Base-by-base conservation (phyloP, 176 grass and related monocot species). In the Guadua angustifolia region DNA sequence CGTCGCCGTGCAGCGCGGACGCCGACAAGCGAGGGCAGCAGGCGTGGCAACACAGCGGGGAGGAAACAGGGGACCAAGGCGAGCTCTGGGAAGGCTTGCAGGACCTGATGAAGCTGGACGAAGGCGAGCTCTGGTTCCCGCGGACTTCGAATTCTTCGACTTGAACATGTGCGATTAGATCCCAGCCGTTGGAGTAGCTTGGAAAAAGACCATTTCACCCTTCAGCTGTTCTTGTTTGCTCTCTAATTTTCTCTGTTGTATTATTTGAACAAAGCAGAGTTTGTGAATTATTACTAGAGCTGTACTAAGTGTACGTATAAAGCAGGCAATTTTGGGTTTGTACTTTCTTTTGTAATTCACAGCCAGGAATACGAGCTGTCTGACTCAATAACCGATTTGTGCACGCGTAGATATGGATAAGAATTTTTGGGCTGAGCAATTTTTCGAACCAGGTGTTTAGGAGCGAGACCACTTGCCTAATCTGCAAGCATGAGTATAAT, bases 21-120 rank as follows among this genome's bases (percentile, higher is more conserved):
- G 35, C 42, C 8, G 73, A 65, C 1, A 46, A 55, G 7, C 69
- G 17, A 6, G 60, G 21, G 4, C 71, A 56, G 52, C 78, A 66
- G 18, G 12, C 4, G 40, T 74, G 77, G 64, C 40, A 49, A 18
- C 71, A 16, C 2, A 16, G 6, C 8, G 39, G 59, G 33, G 59
- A 78, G 19, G 82, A 92, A 64, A 36, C 77, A 66, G 79, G 74
- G 79, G 75, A 78, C 16, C 74, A 66, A n/a, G n/a, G n/a, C n/a
- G n/a, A n/a, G 74, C 73, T 97, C 36, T 97, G 94, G 94, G 94
- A 94, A 5, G 94, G 87, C 1, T 58, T 97, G 52, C 94, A 94
- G 12, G 94, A 97, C 61, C 84, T 97, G 65, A 82, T 93, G 86
- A 73, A 44, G 74, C 58, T 92, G 18, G 94, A 92, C 62, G 94